Evolutionary conservation across 306 rosid species (phyloP).

Genomic region (Ammopiptanthus mongolicus): DNA sequence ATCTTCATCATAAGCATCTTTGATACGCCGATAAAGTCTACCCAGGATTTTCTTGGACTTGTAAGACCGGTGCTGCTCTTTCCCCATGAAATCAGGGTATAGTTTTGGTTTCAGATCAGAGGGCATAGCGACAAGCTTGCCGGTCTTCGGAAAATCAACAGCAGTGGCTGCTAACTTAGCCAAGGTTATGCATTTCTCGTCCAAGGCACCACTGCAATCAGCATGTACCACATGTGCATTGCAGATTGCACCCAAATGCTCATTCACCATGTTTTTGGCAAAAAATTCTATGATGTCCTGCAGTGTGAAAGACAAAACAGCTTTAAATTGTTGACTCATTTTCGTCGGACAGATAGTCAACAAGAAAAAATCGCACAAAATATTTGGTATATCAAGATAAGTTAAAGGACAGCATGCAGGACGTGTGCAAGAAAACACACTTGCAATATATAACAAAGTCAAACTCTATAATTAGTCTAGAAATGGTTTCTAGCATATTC

Average conservation of each 20-base stretch:
- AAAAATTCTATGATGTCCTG: conserved; percentile 70
- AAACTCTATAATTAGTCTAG: neutral
- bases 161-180: conserved; percentile 87
- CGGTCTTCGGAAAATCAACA: conserved; percentile 90
- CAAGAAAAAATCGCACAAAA: neutral
- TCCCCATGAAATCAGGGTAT: conserved; percentile 95
- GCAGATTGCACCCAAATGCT: conserved; percentile 73
- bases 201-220: conserved; percentile 79
- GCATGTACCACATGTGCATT: conserved; percentile 97
- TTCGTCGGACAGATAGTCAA: neutral
- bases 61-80: conserved; percentile 62
- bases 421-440: neutral
- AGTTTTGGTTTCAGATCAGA: conserved; percentile 53
- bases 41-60: conserved; percentile 73
- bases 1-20: conserved; percentile 53
- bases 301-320: conserved; percentile 26
- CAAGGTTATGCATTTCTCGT: conserved; percentile 52
- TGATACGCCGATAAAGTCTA: conserved; percentile 58
- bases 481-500: conserved; percentile 5
- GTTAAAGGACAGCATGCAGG: neutral
- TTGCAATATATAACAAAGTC: neutral
- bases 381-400: neutral
- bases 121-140: conserved; percentile 66
- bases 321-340: neutral
- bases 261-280: conserved; percentile 67